A percentile compares a stretch with the other conserved stretches of the same genome.
Evolutionary conservation across 306 rosid species (phyloP).

Genomic region (peach (Prunus persica)): Prunus_persica_NCBIv2 NC_034011.1:2623501-2624000

Average conservation of each 20-base stretch:
- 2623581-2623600: neutral
- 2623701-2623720: slow-evolving; percentile 98
- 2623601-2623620: slow-evolving; percentile 47
- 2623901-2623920: slow-evolving; percentile 1
- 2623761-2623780: slow-evolving; percentile 97
- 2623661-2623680: slow-evolving; percentile 96
- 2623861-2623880: neutral
- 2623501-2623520: too few species aligned
- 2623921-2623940: slow-evolving; percentile 61
- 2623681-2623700: slow-evolving; percentile 94
- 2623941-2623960: slow-evolving; percentile 95
- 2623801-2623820: slow-evolving; percentile 95
- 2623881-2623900: neutral
- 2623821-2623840: slow-evolving; percentile 36
- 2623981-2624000: slow-evolving; percentile 99
- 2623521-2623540: too few species aligned
- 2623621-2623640: slow-evolving; percentile 99
- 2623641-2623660: slow-evolving; percentile 97
- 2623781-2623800: slow-evolving; percentile 94
- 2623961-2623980: slow-evolving; percentile 99
- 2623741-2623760: slow-evolving; percentile 87
- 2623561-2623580: too few species aligned
- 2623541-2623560: too few species aligned
- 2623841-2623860: neutral
- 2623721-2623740: slow-evolving; percentile 98